Evolutionary conservation across 2,329 filamentous ascomycete species (phyloP), one percentile per base, ranked within the genome.

Genomic region (Beauveria australis): DNA sequence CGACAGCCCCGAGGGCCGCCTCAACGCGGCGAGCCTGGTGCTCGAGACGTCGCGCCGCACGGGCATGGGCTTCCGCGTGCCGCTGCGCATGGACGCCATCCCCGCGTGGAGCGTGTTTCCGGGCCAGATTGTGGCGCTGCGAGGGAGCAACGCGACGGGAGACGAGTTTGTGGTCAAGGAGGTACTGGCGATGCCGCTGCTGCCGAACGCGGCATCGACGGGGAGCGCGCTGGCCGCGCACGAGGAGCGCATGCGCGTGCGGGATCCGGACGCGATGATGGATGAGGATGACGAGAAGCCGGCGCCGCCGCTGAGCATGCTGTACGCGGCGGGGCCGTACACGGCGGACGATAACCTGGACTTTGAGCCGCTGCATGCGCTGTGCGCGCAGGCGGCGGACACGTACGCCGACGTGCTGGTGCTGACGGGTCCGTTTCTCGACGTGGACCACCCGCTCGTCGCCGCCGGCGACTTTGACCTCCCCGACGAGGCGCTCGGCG

Each of bases 271-370:
- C 63, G 81, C 80, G 26, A 85, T 86, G 81, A 51, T 47, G 19
- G 53, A 61, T 9, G 53, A 56, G 4, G 86, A 82, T 43, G 76
- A 73, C 28, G n/a, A 19, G 59, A 64, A 68, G 4, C 70, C 74
- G 16, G 81, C 84, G 0, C 77, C 84, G 9, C 92, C 93, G 0
- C 75, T 97, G 19, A 92, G 82, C 67, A 78, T 96, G 55, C 74
- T 97, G 43, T 81, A 93, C 62, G 91, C 89, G 1, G 84, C 91
- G 0, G 94, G 94, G 0, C 94, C 94, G 0, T 99, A 95, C 74
- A 96, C 92, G 0, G 86, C 92, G 3, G 92, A 97, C 66, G 89
- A 93, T 68, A 95, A 95, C 69, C 85, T 99, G 51, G 89, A 92
- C 65, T 99, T 92, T 70, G 89, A 95, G 68, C 89, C 93, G 8